Percentiles rank a stretch among this genome's conserved stretches.
phyloP scores from a whole-genome alignment of 176 grass and related monocot species.

The Musa itinerans region DNA sequence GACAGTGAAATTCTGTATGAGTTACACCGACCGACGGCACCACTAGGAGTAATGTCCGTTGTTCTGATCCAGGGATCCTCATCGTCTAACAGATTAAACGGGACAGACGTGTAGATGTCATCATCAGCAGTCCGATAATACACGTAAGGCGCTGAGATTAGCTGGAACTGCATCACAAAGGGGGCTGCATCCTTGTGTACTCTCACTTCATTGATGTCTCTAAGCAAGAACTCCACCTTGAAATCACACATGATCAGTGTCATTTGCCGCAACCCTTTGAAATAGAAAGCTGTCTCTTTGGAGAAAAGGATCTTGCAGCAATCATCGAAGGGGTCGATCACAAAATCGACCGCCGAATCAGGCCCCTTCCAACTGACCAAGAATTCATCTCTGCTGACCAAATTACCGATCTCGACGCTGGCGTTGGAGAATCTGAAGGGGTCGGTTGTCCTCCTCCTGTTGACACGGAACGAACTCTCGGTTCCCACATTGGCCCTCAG shows the following conservation, averaged over 20 bases:
- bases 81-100: conserved; percentile 60
- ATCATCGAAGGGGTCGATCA: conserved; percentile 66
- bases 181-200: conserved; percentile 20
- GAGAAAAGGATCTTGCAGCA: conserved; percentile 51
- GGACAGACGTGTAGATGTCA: conserved; percentile 54
- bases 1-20: conserved; percentile 50
- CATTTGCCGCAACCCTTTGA: conserved; percentile 25
- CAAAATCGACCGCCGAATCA: conserved; percentile 34
- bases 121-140: conserved; percentile 76
- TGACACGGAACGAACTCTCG: conserved; percentile 42
- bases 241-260: conserved; percentile 49
- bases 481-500: conserved; percentile 34
- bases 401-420: conserved; percentile 47
- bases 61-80: conserved; percentile 83
- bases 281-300: conserved; percentile 45
- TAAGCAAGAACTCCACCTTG: conserved; percentile 54
- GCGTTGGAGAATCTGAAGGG: conserved; percentile 58
- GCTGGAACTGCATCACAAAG: conserved; percentile 42
- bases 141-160: conserved; percentile 25
- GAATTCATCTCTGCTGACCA: conserved; percentile 32
- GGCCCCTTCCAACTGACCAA: conserved; percentile 53
- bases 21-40: conserved; percentile 47
- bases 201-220: conserved; percentile 43
- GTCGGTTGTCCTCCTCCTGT: conserved; percentile 27
- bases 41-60: conserved; percentile 49